A percentile compares a stretch with the other conserved stretches of the same genome.
phyloP scores from a whole-genome alignment of 1,284 basidiomycete species.

The Fistulina hepatica region DNA sequence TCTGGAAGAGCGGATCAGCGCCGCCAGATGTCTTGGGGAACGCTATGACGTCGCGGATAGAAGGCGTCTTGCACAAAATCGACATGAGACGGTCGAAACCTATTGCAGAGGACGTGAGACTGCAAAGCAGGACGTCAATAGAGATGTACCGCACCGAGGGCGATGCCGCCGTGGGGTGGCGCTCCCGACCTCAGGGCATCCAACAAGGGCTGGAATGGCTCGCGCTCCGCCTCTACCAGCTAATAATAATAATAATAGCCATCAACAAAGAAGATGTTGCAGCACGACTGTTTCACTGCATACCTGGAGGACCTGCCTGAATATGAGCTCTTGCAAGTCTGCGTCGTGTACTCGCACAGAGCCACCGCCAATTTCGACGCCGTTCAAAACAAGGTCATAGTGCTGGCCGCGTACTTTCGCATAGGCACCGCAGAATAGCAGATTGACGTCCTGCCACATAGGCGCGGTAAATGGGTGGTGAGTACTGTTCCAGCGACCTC shows the following conservation, averaged over 20 bases:
- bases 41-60: slow-evolving; percentile 91
- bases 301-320: slow-evolving; percentile 71
- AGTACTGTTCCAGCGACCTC: slow-evolving; percentile 81
- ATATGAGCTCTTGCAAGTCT: slow-evolving; percentile 74
- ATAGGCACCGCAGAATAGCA: slow-evolving; percentile 8
- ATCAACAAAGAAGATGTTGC: slow-evolving; percentile 6
- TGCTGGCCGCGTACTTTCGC: slow-evolving; percentile 83
- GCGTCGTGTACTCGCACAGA: slow-evolving; percentile 89
- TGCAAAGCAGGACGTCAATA: slow-evolving; percentile 4
- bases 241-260: slow-evolving; percentile 23
- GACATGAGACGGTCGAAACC: slow-evolving; percentile 90
- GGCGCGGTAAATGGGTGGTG: slow-evolving; percentile 97
- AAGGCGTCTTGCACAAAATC: slow-evolving; percentile 74
- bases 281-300: slow-evolving; percentile 15
- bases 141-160: slow-evolving; percentile 55
- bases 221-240: slow-evolving; percentile 63
- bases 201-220: slow-evolving; percentile 75
- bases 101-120: slow-evolving; percentile 22
- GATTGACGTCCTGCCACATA: slow-evolving; percentile 71
- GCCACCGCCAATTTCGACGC: slow-evolving; percentile 88
- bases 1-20: slow-evolving; percentile 82
- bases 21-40: slow-evolving; percentile 87
- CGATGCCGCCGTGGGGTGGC: slow-evolving; percentile 93
- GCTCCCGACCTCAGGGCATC: slow-evolving; percentile 83
- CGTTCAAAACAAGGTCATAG: slow-evolving; percentile 95